Evolutionary conservation across 2,329 filamentous ascomycete genomes (phyloP).

Genomic region (Neurospora crassa): DNA sequence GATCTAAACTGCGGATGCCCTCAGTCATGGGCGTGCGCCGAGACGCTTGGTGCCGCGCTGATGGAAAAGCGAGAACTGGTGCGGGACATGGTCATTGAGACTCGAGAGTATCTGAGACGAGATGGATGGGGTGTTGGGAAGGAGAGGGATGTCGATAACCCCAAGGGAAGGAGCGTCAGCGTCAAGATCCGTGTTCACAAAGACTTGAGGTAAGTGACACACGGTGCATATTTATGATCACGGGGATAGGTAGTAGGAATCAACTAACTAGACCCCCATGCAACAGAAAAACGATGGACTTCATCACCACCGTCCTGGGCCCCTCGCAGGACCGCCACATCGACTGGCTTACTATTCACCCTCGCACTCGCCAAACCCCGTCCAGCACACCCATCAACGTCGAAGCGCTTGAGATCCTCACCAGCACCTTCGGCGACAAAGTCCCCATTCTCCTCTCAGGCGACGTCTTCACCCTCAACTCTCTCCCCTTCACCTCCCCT

Average conservation of each 20-base stretch:
- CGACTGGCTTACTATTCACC: slow-evolving; percentile 63
- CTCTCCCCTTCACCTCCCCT: slow-evolving; percentile 35
- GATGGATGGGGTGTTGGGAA: slow-evolving; percentile 44
- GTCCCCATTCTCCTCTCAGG: slow-evolving; percentile 60
- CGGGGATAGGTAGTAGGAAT: not conserved
- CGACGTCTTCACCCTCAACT: slow-evolving; percentile 51
- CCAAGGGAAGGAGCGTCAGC: slow-evolving; percentile 48
- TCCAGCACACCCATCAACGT: slow-evolving; percentile 52
- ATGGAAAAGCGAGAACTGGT: slow-evolving; percentile 58
- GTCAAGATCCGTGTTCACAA: slow-evolving; percentile 62
- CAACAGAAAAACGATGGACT: slow-evolving; percentile 45
- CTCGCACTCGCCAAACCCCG: slow-evolving; percentile 51
- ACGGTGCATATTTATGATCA: too few relatives aligned
- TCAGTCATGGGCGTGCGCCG: slow-evolving; percentile 62
- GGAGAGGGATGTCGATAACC: slow-evolving; percentile 32
- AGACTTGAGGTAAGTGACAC: slow-evolving; percentile 40
- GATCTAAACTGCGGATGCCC: slow-evolving; percentile 67
- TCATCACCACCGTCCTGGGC: slow-evolving; percentile 51
- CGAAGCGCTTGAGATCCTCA: slow-evolving; percentile 48
- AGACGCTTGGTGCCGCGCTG: slow-evolving; percentile 57
- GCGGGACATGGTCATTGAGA: slow-evolving; percentile 53
- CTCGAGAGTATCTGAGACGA: slow-evolving; percentile 37
- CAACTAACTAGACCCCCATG: not conserved
- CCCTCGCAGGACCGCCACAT: slow-evolving; percentile 41
- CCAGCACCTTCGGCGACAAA: slow-evolving; percentile 38